Evolutionary conservation across 192 early-diverging fungal species (phyloP), one percentile per base, ranked within the genome.

Genomic region (Coemansia sp.): DNA sequence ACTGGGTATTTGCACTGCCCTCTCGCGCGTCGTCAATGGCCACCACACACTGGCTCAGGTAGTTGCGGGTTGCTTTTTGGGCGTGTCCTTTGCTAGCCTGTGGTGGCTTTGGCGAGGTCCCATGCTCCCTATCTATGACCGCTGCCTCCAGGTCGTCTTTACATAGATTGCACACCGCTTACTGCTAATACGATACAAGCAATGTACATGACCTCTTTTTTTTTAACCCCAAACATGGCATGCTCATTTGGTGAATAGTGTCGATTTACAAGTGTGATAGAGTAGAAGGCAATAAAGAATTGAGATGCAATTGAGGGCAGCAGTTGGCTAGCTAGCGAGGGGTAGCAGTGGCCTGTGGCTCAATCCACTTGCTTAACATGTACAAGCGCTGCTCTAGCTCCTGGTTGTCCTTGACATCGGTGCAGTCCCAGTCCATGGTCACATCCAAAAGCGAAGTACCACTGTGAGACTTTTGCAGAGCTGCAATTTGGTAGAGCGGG

Each of bases 361-460:
- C 80, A n/a, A 83, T 61, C 80, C 80, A 83, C 60, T 75, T 83
- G 75, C 80, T 83, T 32, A 83, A 73, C 72, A 76, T 70, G 23
- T 77, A 83, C 30, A 83, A 70, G 14, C 74, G 71, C 75, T 83
- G 80, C 60, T 83, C 80, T 10, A 83, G 70, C 72, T 83, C 80
- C 53, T 83, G 80, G 64, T 83, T 83, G 64, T 83, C 80, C 55
- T 83, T 83, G 37, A 77, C 66, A 32, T 83, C 80, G 8, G 73
- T 70, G 37, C 75, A 77, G 33, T 83, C 80, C 80, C 69, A 72
- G 53, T 76, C 80, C 72, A 83, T 77, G 28, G 80, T 77, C 17
- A 68, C 68, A 62, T 77, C 72, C 66, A 77, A 11, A 6, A 76
- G 60, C 52, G 75, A 47, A 21, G 66, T 26, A 3, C 72, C 63